Percentiles rank a stretch among this genome's conserved stretches.
phyloP scores from a whole-genome alignment of 768 basidiomycete species.

The Boletus insuetus region DNA sequence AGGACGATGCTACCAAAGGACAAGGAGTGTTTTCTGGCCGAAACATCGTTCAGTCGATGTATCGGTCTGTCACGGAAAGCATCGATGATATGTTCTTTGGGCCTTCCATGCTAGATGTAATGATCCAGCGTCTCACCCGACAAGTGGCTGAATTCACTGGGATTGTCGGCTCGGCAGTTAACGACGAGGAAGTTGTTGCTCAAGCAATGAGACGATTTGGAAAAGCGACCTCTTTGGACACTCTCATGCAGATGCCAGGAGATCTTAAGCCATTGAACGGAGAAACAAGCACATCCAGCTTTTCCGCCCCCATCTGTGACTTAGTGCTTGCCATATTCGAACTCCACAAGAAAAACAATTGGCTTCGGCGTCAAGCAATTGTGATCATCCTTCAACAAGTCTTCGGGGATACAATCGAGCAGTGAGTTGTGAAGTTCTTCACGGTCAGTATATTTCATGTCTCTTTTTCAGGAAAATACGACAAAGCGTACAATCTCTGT shows the following conservation, averaged over 20 bases:
- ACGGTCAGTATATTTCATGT: not conserved
- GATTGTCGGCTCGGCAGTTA: constrained; percentile 71
- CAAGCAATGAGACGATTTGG: constrained; percentile 75
- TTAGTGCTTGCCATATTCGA: constrained; percentile 91
- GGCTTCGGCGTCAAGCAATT: constrained; percentile 93
- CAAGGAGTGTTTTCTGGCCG: constrained; percentile 58
- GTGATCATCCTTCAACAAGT: constrained; percentile 96
- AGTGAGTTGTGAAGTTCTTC: constrained; percentile 47
- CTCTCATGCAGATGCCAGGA: constrained; percentile 68
- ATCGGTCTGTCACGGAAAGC: constrained; percentile 88
- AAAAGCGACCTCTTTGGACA: constrained; percentile 61
- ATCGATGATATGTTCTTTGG: constrained; percentile 98
- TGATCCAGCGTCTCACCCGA: constrained; percentile 85
- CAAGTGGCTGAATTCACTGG: constrained; percentile 91
- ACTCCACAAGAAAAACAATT: constrained; percentile 93
- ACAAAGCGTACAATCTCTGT: constrained; percentile 62
- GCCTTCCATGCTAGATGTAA: constrained; percentile 92
- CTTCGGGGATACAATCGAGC: constrained; percentile 91
- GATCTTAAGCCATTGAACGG: constrained; percentile 81
- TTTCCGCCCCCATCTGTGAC: constrained; percentile 93
- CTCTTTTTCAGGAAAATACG: constrained; percentile 70
- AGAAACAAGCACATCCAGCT: constrained; percentile 84
- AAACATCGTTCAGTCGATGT: constrained; percentile 81
- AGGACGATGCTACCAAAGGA: constrained; percentile 39
- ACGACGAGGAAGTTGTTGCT: constrained; percentile 82